These are phyloP conservation scores for thale cress (Arabidopsis thaliana) DNA, from an alignment of 345 rosid species.

Conservation along the genomic window TAIR10.1 NC_003074.8:698001-698500, in stretches of 20 bases:
- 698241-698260: too few species aligned
- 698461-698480: not conserved
- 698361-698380: not conserved
- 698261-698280: not conserved
- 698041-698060: conserved; percentile 55
- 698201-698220: too few species aligned
- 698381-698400: not conserved
- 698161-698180: not conserved
- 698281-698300: not conserved
- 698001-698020: conserved; percentile 57
- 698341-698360: not conserved
- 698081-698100: not conserved
- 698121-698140: not conserved
- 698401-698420: not conserved
- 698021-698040: conserved; percentile 51
- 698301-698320: not conserved
- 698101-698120: not conserved
- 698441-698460: not conserved
- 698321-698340: not conserved
- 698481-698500: conserved; percentile 6
- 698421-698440: not conserved
- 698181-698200: not conserved
- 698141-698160: conserved; percentile 22
- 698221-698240: too few species aligned
- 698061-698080: conserved; percentile 59